Evolutionary conservation across 1,284 basidiomycete genomes (phyloP).

Genomic region (Naganishia liquefaciens): DNA sequence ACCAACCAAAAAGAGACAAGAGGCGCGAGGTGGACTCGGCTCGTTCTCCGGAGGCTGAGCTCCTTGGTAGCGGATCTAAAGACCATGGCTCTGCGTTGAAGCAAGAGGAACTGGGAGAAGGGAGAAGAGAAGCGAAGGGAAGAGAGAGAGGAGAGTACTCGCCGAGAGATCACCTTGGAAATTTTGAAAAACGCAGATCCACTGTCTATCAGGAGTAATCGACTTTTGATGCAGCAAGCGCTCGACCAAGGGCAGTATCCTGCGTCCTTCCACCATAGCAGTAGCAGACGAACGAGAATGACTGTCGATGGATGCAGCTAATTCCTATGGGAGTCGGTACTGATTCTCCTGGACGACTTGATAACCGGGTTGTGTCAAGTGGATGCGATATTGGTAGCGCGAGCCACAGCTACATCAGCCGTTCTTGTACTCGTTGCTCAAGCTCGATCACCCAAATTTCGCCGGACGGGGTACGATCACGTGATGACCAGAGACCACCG

Average conservation of each 20-base stretch:
- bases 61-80: conserved; percentile 33
- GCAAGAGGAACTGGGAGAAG: background rate
- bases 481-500: background rate
- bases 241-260: conserved; percentile 20
- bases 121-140: conserved; percentile 5
- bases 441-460: conserved; percentile 1
- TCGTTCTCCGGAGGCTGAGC: background rate
- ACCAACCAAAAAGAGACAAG: conserved; percentile 17
- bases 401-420: background rate
- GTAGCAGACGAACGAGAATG: background rate
- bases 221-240: too few species aligned
- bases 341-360: background rate
- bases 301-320: conserved; percentile 12
- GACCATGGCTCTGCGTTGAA: conserved; percentile 26
- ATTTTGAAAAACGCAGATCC: too few species aligned
- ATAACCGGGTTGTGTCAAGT: background rate
- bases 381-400: background rate
- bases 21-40: background rate
- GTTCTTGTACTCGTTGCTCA: background rate
- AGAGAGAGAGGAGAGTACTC: background rate
- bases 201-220: too few species aligned
- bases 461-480: background rate
- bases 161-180: background rate
- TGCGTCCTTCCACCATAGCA: conserved; percentile 9
- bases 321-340: background rate